These are phyloP conservation scores for Rhizoclosmatium globosum DNA, from an alignment of 192 early-diverging fungal genomes.

Conservation along the genomic window DNA sequence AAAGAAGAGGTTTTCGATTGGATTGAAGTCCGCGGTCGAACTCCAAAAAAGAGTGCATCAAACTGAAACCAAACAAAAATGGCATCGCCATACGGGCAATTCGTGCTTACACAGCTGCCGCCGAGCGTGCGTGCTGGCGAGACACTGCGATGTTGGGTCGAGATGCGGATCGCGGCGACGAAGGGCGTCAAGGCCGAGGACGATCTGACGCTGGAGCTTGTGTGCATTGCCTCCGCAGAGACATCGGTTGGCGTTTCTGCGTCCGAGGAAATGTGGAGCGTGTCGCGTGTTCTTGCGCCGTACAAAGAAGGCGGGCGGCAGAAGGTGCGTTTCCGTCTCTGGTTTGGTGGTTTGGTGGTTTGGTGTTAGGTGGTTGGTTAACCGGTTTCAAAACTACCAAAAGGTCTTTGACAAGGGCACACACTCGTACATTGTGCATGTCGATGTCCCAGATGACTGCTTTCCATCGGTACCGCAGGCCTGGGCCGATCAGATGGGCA, in stretches of 20 bases:
- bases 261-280: conserved; percentile 25
- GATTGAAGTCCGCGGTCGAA: too few species aligned
- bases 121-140: conserved; percentile 8
- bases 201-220: conserved; percentile 31
- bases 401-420: conserved; percentile 32
- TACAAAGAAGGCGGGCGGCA: conserved; percentile 15
- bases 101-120: conserved; percentile 26
- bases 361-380: not conserved
- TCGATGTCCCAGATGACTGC: conserved; percentile 30
- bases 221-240: conserved; percentile 5
- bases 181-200: conserved; percentile 39
- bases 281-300: conserved; percentile 18
- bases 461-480: conserved; percentile 24
- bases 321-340: conserved; percentile 16
- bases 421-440: conserved; percentile 30
- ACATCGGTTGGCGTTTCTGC: conserved; percentile 4
- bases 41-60: too few species aligned
- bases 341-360: not conserved
- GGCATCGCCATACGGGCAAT: conserved; percentile 6
- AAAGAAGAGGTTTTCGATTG: too few species aligned
- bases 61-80: too few species aligned
- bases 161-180: conserved; percentile 25
- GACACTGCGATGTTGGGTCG: conserved; percentile 22
- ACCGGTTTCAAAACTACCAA: too few species aligned
- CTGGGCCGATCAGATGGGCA: not conserved